Conservation (phyloP, 179 eudicot genomes). For the Nepenthes alata region DNA sequence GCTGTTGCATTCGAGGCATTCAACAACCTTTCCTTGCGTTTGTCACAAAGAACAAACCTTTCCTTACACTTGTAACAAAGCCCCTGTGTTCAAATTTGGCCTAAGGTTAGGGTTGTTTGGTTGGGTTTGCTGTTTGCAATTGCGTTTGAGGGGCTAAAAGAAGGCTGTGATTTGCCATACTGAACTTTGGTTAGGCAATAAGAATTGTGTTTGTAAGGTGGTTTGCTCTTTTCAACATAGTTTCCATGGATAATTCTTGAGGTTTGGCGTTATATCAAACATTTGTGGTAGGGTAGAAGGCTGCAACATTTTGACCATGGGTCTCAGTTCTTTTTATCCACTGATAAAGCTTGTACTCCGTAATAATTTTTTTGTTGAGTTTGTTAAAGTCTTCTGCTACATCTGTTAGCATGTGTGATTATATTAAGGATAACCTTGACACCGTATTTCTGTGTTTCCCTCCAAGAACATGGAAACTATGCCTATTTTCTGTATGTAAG, state of each 20-base stretch:
- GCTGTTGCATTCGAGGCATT: background rate
- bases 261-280: background rate
- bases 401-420: background rate
- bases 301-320: background rate
- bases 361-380: background rate
- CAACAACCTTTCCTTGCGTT: background rate
- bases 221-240: background rate
- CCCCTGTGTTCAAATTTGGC: background rate
- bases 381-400: background rate
- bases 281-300: background rate
- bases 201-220: too few species aligned
- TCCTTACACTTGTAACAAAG: background rate
- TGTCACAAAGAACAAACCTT: background rate
- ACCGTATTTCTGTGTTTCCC: too few species aligned
- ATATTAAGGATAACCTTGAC: too few species aligned
- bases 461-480: too few species aligned
- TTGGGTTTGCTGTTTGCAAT: background rate
- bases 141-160: background rate
- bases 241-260: background rate
- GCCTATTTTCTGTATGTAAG: too few species aligned
- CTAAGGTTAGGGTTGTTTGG: background rate
- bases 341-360: background rate
- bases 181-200: background rate
- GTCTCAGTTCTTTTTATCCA: background rate
- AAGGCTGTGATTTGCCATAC: background rate